These are phyloP conservation scores for Acer yangbiense DNA, from an alignment of 345 rosid species.

Conservation along the genomic window DNA sequence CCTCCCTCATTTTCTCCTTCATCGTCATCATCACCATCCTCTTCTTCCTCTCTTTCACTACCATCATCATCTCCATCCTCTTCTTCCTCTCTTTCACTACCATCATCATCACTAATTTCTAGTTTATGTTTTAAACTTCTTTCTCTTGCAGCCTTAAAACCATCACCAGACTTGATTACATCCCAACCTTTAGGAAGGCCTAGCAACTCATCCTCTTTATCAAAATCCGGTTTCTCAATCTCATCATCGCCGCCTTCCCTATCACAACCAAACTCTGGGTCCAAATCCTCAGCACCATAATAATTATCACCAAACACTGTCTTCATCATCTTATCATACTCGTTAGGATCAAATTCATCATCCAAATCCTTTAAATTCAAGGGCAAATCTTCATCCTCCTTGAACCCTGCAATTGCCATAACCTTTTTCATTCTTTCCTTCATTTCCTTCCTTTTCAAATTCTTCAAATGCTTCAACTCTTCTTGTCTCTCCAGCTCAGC, in stretches of 20 bases:
- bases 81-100: constrained; percentile 22
- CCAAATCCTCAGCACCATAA: constrained; percentile 62
- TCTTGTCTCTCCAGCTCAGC: constrained; percentile 77
- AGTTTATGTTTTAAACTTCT: constrained; percentile 44
- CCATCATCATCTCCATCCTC: constrained; percentile 21
- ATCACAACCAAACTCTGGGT: constrained; percentile 47
- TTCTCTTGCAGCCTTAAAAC: constrained; percentile 68
- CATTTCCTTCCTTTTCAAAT: constrained; percentile 85
- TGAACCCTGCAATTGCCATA: constrained; percentile 68
- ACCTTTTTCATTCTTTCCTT: constrained; percentile 72
- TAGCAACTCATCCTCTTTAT: constrained; percentile 81
- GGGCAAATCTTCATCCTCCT: constrained; percentile 41
- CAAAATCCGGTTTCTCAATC: constrained; percentile 76
- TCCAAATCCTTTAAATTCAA: constrained; percentile 51
- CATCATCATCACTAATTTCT: constrained; percentile 30
- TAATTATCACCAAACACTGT: constrained; percentile 61
- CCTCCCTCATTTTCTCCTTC: constrained; percentile 17
- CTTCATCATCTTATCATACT: constrained; percentile 83
- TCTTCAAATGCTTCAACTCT: constrained; percentile 86
- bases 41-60: constrained; percentile 23
- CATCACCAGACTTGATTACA: constrained; percentile 50
- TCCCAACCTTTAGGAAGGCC: constrained; percentile 82
- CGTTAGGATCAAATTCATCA: constrained; percentile 78
- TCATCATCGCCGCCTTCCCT: constrained; percentile 44
- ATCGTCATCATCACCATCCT: constrained; percentile 20